Base-by-base conservation (phyloP, 495 filamentous ascomycete species). In the Podospora bellae-mahoneyi region DNA sequence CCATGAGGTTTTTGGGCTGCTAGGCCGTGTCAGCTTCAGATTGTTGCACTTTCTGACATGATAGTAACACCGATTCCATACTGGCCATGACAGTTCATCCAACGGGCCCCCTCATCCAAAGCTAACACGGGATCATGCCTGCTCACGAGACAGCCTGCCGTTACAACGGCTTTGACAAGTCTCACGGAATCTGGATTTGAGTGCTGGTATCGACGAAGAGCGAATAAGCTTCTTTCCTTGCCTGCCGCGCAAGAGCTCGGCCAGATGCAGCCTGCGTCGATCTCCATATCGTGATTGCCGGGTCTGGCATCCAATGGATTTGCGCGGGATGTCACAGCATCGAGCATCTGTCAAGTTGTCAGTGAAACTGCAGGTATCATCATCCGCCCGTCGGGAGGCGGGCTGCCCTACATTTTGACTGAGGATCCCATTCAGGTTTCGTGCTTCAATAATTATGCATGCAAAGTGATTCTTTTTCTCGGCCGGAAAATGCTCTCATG, bases 381-480 rank as follows among this genome's bases (percentile, higher is more conserved):
- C 23, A 20, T 58, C 55, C 55, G 55, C 55, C 23, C 55, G 6
- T 26, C 55, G 10, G 55, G 55, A 48, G 39, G 39, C 39, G 2
- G 39, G n/a, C 23, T 58, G 55, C n/a, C 55, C n/a, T 19, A 58
- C n/a, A 58, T 58, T 20, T 58, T 58, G 55, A 58, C n/a, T 58
- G 55, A 48, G 55, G 5, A 9, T 58, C n/a, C n/a, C 26, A 6
- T 58, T 58, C 55, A 58, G 23, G 55, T 58, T 58, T 58, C 23
- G 55, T 58, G 55, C 55, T 58, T 26, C 23, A 58, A 58, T 58
- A 58, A 58, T 58, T 26, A 58, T 58, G n/a, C 55, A 58, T 48
- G 13, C 39, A 48, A 48, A 48, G 39, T 10, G 10, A 58, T 58
- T 19, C 55, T 58, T 58, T 19, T 58, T 58, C n/a, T 20, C 23